Evolutionary conservation across 495 filamentous ascomycete species (phyloP).

Genomic region (Peziza echinospora): DNA sequence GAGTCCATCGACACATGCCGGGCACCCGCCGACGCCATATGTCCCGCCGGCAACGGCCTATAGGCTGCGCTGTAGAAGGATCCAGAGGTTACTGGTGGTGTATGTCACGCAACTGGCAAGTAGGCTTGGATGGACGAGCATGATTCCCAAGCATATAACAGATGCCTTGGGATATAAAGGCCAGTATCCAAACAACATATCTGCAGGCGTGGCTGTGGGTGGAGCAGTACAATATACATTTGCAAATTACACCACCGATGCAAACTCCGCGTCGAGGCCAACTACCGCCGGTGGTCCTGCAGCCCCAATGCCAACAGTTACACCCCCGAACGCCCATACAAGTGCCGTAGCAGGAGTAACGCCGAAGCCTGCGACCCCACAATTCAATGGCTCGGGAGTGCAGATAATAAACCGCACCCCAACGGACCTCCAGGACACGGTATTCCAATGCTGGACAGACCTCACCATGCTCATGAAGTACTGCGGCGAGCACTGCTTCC

Average conservation of each 20-base stretch:
- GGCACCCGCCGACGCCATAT: background rate
- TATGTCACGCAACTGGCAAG: slow-evolving; percentile 82
- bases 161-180: slow-evolving; percentile 10
- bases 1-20: background rate
- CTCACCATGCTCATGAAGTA: slow-evolving; percentile 76
- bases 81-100: slow-evolving; percentile 66
- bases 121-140: slow-evolving; percentile 79
- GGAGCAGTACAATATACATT: background rate
- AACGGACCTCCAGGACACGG: slow-evolving; percentile 38
- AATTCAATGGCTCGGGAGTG: background rate
- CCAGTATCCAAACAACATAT: background rate
- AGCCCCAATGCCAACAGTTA: background rate
- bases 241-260: background rate
- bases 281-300: background rate
- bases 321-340: background rate
- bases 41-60: slow-evolving; percentile 37
- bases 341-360: background rate
- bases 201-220: background rate
- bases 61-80: slow-evolving; percentile 52
- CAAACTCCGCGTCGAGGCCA: background rate
- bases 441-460: slow-evolving; percentile 79
- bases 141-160: slow-evolving; percentile 51
- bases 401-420: slow-evolving; percentile 3
- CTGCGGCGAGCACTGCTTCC: slow-evolving; percentile 66
- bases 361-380: background rate